A percentile compares a stretch with the other conserved stretches of the same genome.
These are phyloP conservation scores for Trypanosoma boissoni DNA, from an alignment of 208 protist species.

Conservation along the genomic window DNA sequence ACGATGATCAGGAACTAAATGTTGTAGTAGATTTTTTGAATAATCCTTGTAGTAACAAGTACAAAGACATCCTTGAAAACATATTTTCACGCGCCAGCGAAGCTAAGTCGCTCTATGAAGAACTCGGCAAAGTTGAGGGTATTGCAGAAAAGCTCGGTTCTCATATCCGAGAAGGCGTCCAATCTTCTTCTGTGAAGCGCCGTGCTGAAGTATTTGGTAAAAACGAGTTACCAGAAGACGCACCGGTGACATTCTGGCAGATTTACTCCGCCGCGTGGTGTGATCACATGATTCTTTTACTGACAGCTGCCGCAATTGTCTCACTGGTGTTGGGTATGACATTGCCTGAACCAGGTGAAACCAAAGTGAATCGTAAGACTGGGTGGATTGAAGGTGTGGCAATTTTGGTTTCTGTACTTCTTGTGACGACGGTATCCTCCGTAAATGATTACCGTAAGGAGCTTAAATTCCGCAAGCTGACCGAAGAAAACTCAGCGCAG, in stretches of 20 bases:
- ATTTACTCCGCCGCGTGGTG: conserved; percentile 75
- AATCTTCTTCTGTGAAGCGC: conserved; percentile 24
- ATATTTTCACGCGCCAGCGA: conserved; percentile 58
- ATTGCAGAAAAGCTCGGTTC: conserved; percentile 43
- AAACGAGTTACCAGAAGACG: conserved; percentile 75
- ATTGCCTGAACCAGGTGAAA: conserved; percentile 60
- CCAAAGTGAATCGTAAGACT: conserved; percentile 62
- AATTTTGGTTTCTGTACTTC: conserved; percentile 94
- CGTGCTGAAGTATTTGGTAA: conserved; percentile 50
- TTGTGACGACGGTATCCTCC: conserved; percentile 92
- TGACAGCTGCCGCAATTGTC: conserved; percentile 56
- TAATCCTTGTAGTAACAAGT: background rate
- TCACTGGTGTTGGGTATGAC: conserved; percentile 78
- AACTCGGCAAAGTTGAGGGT: conserved; percentile 54
- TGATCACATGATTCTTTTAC: conserved; percentile 80
- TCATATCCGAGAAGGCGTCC: conserved; percentile 39
- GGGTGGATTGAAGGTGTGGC: conserved; percentile 97
- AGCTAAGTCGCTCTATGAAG: conserved; percentile 48
- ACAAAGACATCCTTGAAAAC: conserved; percentile 31
- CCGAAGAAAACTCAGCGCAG: conserved; percentile 88
- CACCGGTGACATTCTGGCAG: conserved; percentile 73
- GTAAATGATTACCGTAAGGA: conserved; percentile 96
- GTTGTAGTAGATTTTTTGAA: background rate
- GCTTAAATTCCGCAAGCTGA: conserved; percentile 93
- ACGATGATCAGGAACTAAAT: background rate